phyloP scores from a whole-genome alignment of 164 flowering plant species.

The Tetrastigma voinierianum region DNA sequence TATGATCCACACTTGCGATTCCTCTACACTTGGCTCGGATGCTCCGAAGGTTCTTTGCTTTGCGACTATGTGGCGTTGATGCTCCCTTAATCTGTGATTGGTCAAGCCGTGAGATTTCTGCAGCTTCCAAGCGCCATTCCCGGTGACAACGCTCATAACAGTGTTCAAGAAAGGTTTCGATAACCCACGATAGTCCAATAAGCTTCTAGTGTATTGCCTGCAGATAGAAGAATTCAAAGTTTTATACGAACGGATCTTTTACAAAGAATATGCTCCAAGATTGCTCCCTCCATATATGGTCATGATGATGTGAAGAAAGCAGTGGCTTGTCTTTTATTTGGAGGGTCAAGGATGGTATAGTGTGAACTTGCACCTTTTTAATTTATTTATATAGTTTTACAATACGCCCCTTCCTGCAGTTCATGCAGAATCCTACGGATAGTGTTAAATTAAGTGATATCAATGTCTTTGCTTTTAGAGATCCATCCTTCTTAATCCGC shows the following conservation, averaged over 20 bases:
- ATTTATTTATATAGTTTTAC: neutral
- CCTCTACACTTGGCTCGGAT: too few relatives aligned
- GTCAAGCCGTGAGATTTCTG: too few relatives aligned
- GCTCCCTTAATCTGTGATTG: too few relatives aligned
- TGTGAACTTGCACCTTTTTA: slow-evolving; percentile 7
- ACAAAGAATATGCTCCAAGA: slow-evolving; percentile 75
- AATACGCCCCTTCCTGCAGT: slow-evolving; percentile 5
- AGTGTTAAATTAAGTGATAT: slow-evolving; percentile 92
- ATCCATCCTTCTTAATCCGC: slow-evolving; percentile 99
- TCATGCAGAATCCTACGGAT: slow-evolving; percentile 81
- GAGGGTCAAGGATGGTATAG: slow-evolving; percentile 95
- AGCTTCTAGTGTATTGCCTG: neutral
- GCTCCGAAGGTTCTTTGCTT: too few relatives aligned
- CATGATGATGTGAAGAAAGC: slow-evolving; percentile 95
- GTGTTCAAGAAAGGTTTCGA: too few relatives aligned
- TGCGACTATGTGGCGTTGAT: too few relatives aligned
- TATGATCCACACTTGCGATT: too few relatives aligned
- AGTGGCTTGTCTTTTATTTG: slow-evolving; percentile 93
- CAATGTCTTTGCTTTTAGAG: slow-evolving; percentile 93
- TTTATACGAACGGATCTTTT: slow-evolving; percentile 76
- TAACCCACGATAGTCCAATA: too few relatives aligned
- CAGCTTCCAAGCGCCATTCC: too few relatives aligned
- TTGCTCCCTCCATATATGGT: slow-evolving; percentile 97
- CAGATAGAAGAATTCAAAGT: slow-evolving; percentile 90
- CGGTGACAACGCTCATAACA: too few relatives aligned